These are phyloP conservation scores for Lachnellula cervina DNA, from an alignment of 2,329 filamentous ascomycete species.

Conservation along the genomic window DNA sequence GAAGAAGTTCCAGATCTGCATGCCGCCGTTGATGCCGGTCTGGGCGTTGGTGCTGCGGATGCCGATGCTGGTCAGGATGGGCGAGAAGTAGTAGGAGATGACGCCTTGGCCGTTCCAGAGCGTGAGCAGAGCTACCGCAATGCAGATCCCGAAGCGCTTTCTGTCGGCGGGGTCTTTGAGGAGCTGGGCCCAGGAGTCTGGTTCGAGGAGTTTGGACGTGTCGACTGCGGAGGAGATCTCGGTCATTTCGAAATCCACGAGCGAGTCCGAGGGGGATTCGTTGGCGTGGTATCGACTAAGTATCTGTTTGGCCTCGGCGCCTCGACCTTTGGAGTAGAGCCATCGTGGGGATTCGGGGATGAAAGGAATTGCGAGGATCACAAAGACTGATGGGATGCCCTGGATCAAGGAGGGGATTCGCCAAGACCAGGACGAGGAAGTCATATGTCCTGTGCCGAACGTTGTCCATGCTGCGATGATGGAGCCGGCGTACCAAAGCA, in stretches of 20 bases:
- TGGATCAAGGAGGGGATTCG: constrained; percentile 33
- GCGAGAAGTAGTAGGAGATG: constrained; percentile 26
- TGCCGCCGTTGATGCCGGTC: constrained; percentile 27
- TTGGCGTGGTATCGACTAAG: constrained; percentile 41
- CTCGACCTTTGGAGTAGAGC: constrained; percentile 40
- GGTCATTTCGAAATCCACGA: constrained; percentile 34
- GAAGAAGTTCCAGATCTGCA: constrained; percentile 40
- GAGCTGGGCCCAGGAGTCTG: constrained; percentile 14
- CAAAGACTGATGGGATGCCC: constrained; percentile 8
- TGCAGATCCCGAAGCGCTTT: constrained; percentile 4
- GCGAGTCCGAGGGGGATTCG: constrained; percentile 31
- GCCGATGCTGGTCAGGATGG: constrained; percentile 24
- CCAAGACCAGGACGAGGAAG: constrained; percentile 33
- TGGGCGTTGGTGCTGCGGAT: constrained; percentile 17
- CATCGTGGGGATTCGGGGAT: constrained; percentile 35
- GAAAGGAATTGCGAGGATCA: constrained; percentile 24
- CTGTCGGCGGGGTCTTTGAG: constrained; percentile 1
- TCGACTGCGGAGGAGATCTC: constrained; percentile 34
- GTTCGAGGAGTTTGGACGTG: constrained; percentile 31
- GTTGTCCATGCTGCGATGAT: constrained; percentile 21
- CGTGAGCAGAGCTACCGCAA: constrained; percentile 11
- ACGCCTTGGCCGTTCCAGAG: constrained; percentile 21
- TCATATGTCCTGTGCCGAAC: constrained; percentile 16
- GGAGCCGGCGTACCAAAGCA: constrained; percentile 18
- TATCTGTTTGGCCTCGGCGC: constrained; percentile 44